Conservation (phyloP, 495 filamentous ascomycete genomes). For the Letharia columbiana region DNA sequence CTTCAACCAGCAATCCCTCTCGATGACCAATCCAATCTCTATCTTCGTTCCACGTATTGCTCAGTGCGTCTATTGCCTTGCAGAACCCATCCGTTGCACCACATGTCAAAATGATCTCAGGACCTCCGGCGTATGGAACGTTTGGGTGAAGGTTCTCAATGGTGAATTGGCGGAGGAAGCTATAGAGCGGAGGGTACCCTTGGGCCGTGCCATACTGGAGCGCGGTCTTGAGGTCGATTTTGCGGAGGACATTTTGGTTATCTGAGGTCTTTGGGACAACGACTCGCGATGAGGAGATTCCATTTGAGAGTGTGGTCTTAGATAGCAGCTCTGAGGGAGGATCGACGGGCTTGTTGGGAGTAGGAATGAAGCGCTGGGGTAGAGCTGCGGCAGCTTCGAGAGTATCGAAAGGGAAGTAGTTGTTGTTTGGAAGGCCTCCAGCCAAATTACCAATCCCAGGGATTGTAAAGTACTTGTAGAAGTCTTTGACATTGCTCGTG, state of each 20-base stretch:
- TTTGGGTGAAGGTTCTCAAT: slow-evolving; percentile 69
- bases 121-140: slow-evolving; percentile 66
- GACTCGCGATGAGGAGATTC: slow-evolving; percentile 40
- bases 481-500: slow-evolving; percentile 59
- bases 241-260: slow-evolving; percentile 45
- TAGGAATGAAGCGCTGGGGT: slow-evolving; percentile 62
- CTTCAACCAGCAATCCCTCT: slow-evolving; percentile 66
- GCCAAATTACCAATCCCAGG: slow-evolving; percentile 81
- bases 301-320: slow-evolving; percentile 26
- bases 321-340: slow-evolving; percentile 28
- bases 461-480: slow-evolving; percentile 78
- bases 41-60: slow-evolving; percentile 61
- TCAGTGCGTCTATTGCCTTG: slow-evolving; percentile 65
- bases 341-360: slow-evolving; percentile 47
- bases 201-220: slow-evolving; percentile 77
- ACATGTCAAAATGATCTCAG: slow-evolving; percentile 67
- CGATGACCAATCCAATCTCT: slow-evolving; percentile 56
- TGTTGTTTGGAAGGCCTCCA: slow-evolving; percentile 71
- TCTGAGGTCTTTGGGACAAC: slow-evolving; percentile 59
- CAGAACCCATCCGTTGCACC: slow-evolving; percentile 78
- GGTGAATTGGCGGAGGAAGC: slow-evolving; percentile 70
- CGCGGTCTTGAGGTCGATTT: slow-evolving; percentile 72
- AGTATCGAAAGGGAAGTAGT: slow-evolving; percentile 85
- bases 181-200: slow-evolving; percentile 66
- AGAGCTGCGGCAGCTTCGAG: slow-evolving; percentile 71